Conservation (phyloP, 305 asterid genomes). For the Solanum hybrid region DNA sequence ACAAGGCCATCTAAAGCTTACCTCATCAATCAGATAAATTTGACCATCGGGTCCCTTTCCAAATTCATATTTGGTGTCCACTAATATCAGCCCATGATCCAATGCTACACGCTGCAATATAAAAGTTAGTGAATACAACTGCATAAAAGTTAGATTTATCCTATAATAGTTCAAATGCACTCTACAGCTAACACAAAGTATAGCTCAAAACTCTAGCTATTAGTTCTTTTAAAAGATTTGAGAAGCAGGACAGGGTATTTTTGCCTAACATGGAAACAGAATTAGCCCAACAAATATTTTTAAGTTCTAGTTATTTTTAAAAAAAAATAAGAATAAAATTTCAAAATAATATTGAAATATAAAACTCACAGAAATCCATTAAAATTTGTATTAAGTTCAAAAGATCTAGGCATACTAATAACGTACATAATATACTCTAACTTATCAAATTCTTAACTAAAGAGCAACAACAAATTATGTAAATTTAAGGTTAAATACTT, state of each 20-base stretch:
- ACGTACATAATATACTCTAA: not conserved
- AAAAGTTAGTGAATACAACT: not conserved
- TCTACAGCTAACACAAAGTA: not conserved
- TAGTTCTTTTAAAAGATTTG: not conserved
- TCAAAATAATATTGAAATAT: not conserved
- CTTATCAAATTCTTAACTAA: not conserved
- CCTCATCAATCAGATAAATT: slow-evolving; percentile 83
- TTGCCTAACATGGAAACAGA: not conserved
- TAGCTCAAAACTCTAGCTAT: not conserved
- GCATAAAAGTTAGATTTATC: not conserved
- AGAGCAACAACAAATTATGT: not conserved
- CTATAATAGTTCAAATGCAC: not conserved
- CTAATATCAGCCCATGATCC: slow-evolving; percentile 81
- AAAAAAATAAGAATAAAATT: not conserved
- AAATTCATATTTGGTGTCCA: slow-evolving; percentile 93
- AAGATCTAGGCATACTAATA: not conserved
- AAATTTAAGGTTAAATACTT: not conserved
- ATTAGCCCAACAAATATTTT: not conserved
- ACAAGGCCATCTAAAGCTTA: slow-evolving; percentile 2
- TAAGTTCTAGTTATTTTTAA: not conserved
- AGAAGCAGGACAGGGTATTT: not conserved
- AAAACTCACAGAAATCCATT: not conserved
- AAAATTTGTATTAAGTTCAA: not conserved
- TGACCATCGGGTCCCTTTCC: slow-evolving; percentile 87
- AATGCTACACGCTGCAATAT: slow-evolving; percentile 49